Conservation (phyloP, 176 grass and related monocot species). For the Dendrocalamus sinicus region DNA sequence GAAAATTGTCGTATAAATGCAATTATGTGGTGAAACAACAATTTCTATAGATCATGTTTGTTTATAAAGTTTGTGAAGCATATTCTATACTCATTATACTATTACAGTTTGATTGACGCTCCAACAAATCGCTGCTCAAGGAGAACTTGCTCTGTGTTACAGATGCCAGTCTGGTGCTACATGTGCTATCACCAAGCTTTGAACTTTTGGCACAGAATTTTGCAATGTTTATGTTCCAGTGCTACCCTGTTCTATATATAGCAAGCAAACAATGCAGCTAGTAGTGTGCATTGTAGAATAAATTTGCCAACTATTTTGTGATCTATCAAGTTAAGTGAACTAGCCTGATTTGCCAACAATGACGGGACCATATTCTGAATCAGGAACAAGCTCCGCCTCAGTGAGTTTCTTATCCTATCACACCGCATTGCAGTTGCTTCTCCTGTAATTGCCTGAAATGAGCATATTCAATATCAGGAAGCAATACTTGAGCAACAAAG, state of each 20-base stretch:
- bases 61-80: neutral
- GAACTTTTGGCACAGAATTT: neutral
- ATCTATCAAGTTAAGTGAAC: conserved; percentile 30
- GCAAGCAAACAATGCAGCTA: neutral
- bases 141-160: neutral
- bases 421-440: conserved; percentile 66
- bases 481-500: conserved; percentile 7
- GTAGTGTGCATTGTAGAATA: neutral
- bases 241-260: neutral
- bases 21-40: neutral
- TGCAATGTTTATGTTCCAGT: neutral
- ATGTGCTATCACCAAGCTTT: neutral
- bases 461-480: conserved; percentile 18
- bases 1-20: conserved; percentile 24
- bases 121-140: neutral
- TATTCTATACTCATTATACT: neutral
- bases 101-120: neutral
- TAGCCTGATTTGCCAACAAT: conserved; percentile 66
- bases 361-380: conserved; percentile 81
- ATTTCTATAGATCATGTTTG: neutral
- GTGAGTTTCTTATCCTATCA: conserved; percentile 62
- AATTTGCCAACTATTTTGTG: neutral
- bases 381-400: conserved; percentile 70
- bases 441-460: conserved; percentile 74
- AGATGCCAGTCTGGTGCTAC: neutral